Conservation (phyloP, 2,329 filamentous ascomycete species). For the Rugonectria rugulosa region DNA sequence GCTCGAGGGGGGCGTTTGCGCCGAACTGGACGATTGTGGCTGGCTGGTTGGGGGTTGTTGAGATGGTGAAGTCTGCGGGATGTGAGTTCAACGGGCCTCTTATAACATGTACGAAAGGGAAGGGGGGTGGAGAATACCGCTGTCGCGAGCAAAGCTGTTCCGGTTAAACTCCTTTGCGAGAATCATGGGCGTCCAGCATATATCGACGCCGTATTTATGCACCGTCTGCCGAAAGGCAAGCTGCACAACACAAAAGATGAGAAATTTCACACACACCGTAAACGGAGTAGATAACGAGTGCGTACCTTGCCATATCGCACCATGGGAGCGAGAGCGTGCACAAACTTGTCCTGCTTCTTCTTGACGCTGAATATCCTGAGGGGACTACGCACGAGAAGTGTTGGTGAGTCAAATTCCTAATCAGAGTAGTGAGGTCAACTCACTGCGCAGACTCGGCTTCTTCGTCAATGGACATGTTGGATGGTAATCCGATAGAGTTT, state of each 20-base stretch:
- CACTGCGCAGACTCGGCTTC: constrained; percentile 34
- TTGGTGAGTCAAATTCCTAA: constrained; percentile 22
- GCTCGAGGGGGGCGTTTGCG: constrained; percentile 66
- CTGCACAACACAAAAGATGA: constrained; percentile 44
- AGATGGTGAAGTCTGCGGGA: constrained; percentile 65
- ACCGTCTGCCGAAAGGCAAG: constrained; percentile 75
- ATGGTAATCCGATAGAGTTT: too few relatives aligned
- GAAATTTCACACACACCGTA: too few relatives aligned
- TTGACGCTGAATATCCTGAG: constrained; percentile 66
- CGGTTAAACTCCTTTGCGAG: constrained; percentile 74
- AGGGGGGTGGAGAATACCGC: constrained; percentile 51
- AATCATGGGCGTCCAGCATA: constrained; percentile 78
- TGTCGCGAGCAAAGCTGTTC: constrained; percentile 65
- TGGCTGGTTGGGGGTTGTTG: constrained; percentile 58
- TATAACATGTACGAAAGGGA: fast-evolving
- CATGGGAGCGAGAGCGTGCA: constrained; percentile 72
- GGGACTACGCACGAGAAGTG: constrained; percentile 51
- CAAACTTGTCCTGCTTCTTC: constrained; percentile 58
- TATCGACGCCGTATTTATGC: constrained; percentile 68
- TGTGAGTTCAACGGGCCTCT: neutral
- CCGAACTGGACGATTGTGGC: constrained; percentile 75
- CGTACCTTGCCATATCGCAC: constrained; percentile 68
- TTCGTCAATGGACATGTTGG: constrained; percentile 29
- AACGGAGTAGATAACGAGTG: too few relatives aligned
- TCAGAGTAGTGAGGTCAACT: constrained; percentile 22